phyloP scores from a whole-genome alignment of 805 yeast species.

The Hemisphaericaspora nanyangensis region DNA sequence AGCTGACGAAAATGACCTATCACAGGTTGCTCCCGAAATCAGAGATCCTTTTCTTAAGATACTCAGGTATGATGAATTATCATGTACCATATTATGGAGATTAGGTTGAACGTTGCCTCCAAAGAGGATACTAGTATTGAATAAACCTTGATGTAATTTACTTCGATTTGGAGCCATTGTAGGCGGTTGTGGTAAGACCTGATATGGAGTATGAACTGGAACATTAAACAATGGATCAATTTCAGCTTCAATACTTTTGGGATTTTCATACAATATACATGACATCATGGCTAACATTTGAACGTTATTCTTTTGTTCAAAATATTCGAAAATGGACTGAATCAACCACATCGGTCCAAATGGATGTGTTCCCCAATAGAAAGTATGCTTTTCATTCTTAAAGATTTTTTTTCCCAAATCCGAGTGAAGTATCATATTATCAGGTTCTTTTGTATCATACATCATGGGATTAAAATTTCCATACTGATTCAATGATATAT shows the following conservation, averaged over 20 bases:
- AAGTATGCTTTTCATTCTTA: constrained; percentile 10
- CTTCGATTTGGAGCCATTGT: constrained; percentile 11
- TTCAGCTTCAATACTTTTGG: constrained; percentile 8
- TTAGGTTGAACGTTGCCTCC: neutral
- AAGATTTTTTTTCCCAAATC: constrained; percentile 5
- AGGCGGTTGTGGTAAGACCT: constrained; percentile 29
- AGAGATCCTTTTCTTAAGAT: constrained; percentile 6
- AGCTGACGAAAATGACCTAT: constrained; percentile 9
- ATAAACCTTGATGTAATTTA: neutral
- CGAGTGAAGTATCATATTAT: neutral
- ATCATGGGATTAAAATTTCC: constrained; percentile 1
- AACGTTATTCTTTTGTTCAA: constrained; percentile 59
- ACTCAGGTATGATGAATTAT: constrained; percentile 10
- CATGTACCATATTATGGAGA: constrained; percentile 2
- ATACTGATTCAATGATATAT: constrained; percentile 20
- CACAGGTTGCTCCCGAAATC: constrained; percentile 6
- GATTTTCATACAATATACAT: constrained; percentile 58
- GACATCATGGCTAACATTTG: constrained; percentile 91
- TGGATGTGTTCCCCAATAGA: constrained; percentile 80
- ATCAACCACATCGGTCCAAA: constrained; percentile 69
- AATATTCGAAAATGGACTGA: constrained; percentile 56
- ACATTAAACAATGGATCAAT: constrained; percentile 21
- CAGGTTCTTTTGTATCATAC: neutral
- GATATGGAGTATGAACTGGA: constrained; percentile 48
- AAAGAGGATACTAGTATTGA: neutral